phyloP scores from a whole-genome alignment of 306 rosid species.

The Pueraria montana region DNA sequence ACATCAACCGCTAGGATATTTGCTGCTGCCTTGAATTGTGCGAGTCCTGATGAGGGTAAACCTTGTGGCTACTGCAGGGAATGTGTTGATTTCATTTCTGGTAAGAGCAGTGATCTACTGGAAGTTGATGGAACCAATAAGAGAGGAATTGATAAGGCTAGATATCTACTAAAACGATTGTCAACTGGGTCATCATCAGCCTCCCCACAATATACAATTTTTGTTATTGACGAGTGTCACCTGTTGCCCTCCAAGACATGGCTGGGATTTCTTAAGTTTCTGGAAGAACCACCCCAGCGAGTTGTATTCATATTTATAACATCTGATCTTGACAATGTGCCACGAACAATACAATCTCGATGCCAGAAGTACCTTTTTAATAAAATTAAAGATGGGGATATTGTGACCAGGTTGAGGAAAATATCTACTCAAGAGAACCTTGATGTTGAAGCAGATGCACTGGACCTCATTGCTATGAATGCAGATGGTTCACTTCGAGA shows the following conservation, averaged over 20 bases:
- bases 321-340: constrained; percentile 92
- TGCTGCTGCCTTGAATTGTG: constrained; percentile 90
- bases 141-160: constrained; percentile 83
- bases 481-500: constrained; percentile 99
- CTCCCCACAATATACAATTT: constrained; percentile 67
- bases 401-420: constrained; percentile 77
- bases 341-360: constrained; percentile 89
- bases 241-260: constrained; percentile 89
- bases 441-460: constrained; percentile 88
- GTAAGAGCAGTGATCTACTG: constrained; percentile 73
- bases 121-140: constrained; percentile 91
- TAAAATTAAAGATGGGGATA: constrained; percentile 91
- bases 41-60: constrained; percentile 73
- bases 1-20: constrained; percentile 91
- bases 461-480: constrained; percentile 91
- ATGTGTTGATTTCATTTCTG: constrained; percentile 75
- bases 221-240: constrained; percentile 96
- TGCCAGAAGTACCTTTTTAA: constrained; percentile 94
- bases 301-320: constrained; percentile 89
- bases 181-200: constrained; percentile 58
- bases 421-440: constrained; percentile 79
- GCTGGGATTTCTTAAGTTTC: constrained; percentile 92
- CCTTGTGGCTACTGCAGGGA: constrained; percentile 96
- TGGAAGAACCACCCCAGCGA: constrained; percentile 86
- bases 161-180: constrained; percentile 70